A percentile compares a stretch with the other conserved stretches of the same genome.
These are phyloP conservation scores for Trichoderma aggressivum DNA, from an alignment of 2,329 filamentous ascomycete species.

Conservation along the genomic window DNA sequence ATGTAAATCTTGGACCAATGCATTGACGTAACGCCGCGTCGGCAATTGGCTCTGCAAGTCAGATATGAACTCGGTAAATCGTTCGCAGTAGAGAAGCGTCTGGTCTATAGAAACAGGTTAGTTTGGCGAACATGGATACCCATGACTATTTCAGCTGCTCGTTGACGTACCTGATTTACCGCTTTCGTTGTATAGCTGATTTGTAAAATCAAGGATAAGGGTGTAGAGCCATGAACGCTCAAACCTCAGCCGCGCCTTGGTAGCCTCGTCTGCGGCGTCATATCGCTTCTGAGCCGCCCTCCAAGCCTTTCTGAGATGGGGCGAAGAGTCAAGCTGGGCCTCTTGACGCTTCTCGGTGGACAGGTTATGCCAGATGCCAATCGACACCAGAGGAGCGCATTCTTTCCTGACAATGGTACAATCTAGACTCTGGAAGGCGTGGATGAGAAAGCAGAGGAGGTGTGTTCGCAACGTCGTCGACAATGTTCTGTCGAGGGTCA, in stretches of 20 bases:
- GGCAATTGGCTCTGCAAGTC: conserved; percentile 92
- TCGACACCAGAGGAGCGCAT: conserved; percentile 90
- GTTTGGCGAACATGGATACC: not conserved
- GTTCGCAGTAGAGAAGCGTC: conserved; percentile 73
- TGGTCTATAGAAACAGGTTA: conserved; percentile 48
- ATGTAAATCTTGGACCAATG: conserved; percentile 81
- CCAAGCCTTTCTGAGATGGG: conserved; percentile 86
- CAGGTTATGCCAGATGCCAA: conserved; percentile 93
- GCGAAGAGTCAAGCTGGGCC: conserved; percentile 64
- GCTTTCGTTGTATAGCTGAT: conserved; percentile 61
- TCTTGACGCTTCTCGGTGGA: conserved; percentile 74
- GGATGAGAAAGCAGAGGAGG: conserved; percentile 84
- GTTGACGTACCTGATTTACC: conserved; percentile 43
- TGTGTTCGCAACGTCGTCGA: conserved; percentile 68
- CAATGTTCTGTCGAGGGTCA: conserved; percentile 72
- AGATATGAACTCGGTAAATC: conserved; percentile 86
- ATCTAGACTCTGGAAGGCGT: conserved; percentile 91
- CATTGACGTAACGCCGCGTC: conserved; percentile 89
- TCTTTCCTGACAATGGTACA: conserved; percentile 87
- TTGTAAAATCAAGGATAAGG: conserved; percentile 77
- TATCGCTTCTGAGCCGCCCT: conserved; percentile 81
- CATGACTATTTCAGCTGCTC: not conserved
- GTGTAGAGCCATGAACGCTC: conserved; percentile 93
- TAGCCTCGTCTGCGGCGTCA: conserved; percentile 76
- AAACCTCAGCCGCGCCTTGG: conserved; percentile 78